Evolutionary conservation across 2,329 filamentous ascomycete species (phyloP).

Genomic region (Xylariaceae sp.): DNA sequence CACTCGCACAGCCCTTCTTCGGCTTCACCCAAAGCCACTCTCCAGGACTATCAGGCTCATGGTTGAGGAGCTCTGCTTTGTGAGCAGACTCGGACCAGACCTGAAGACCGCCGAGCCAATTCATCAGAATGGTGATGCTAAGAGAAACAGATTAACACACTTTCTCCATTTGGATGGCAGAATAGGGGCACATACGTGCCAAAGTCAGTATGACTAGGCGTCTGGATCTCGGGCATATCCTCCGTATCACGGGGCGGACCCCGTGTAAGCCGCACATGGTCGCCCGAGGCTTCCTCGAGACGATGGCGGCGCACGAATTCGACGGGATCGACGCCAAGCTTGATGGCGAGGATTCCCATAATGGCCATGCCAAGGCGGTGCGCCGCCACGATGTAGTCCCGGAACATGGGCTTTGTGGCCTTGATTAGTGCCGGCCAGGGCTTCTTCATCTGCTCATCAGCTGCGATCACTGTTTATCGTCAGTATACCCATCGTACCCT

Average conservation of each 20-base stretch:
- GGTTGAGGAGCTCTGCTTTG: slow-evolving; percentile 22
- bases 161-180: not conserved
- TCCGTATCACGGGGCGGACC: slow-evolving; percentile 30
- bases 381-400: slow-evolving; percentile 26
- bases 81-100: slow-evolving; percentile 32
- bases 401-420: slow-evolving; percentile 24
- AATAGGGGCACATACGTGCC: slow-evolving; percentile 29
- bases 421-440: slow-evolving; percentile 28
- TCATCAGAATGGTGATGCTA: slow-evolving; percentile 37
- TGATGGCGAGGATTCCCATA: slow-evolving; percentile 27
- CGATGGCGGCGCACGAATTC: slow-evolving; percentile 28
- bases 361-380: slow-evolving; percentile 30
- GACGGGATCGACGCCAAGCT: slow-evolving; percentile 26
- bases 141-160: slow-evolving; percentile 1
- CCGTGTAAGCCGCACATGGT: slow-evolving; percentile 32
- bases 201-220: slow-evolving; percentile 35
- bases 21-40: slow-evolving; percentile 37
- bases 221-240: slow-evolving; percentile 31
- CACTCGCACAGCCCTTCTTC: slow-evolving; percentile 32
- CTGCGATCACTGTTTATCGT: slow-evolving; percentile 24
- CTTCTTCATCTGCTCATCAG: slow-evolving; percentile 23
- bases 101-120: slow-evolving; percentile 37
- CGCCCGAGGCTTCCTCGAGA: slow-evolving; percentile 30
- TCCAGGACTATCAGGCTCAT: slow-evolving; percentile 28
- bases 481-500: too few species aligned